Evolutionary conservation across 768 basidiomycete genomes (phyloP).

Genomic region (Leucocoprinus sp.): DNA sequence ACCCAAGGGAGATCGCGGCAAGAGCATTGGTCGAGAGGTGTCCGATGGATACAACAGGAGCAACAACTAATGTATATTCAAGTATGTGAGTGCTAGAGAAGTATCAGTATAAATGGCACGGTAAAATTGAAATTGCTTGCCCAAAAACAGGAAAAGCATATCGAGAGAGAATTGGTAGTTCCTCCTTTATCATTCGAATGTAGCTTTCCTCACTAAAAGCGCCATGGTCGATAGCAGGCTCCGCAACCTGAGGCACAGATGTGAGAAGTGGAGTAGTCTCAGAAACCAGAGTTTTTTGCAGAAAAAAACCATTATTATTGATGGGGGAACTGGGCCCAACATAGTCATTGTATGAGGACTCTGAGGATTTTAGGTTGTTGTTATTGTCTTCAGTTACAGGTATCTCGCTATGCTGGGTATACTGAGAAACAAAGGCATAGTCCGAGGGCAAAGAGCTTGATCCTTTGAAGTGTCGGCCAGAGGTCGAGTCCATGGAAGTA

Average conservation of each 20-base stretch:
- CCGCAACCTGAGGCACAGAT: constrained; percentile 38
- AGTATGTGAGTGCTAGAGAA: constrained; percentile 58
- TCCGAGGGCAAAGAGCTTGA: constrained; percentile 59
- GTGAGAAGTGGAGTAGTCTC: constrained; percentile 57
- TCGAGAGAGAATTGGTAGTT: constrained; percentile 45
- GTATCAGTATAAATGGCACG: neutral
- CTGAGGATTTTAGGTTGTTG: neutral
- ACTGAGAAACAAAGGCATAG: constrained; percentile 53
- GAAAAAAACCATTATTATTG: neutral
- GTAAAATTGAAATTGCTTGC: constrained; percentile 34
- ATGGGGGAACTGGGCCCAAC: constrained; percentile 4
- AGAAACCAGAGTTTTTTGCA: constrained; percentile 13
- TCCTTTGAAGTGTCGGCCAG: constrained; percentile 42
- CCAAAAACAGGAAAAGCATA: constrained; percentile 69
- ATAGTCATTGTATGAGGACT: constrained; percentile 1
- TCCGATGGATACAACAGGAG: constrained; percentile 80
- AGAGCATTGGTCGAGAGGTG: constrained; percentile 87
- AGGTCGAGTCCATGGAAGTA: constrained; percentile 40
- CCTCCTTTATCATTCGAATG: constrained; percentile 41
- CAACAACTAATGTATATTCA: constrained; percentile 81
- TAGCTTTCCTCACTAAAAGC: constrained; percentile 25
- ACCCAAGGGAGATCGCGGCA: constrained; percentile 70
- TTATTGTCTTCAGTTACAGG: constrained; percentile 6
- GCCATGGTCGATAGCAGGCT: constrained; percentile 36
- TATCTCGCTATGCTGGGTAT: constrained; percentile 24